These are phyloP conservation scores for Rhodotorula glutinis DNA, from an alignment of 1,284 basidiomycete species.

Conservation along the genomic window DNA sequence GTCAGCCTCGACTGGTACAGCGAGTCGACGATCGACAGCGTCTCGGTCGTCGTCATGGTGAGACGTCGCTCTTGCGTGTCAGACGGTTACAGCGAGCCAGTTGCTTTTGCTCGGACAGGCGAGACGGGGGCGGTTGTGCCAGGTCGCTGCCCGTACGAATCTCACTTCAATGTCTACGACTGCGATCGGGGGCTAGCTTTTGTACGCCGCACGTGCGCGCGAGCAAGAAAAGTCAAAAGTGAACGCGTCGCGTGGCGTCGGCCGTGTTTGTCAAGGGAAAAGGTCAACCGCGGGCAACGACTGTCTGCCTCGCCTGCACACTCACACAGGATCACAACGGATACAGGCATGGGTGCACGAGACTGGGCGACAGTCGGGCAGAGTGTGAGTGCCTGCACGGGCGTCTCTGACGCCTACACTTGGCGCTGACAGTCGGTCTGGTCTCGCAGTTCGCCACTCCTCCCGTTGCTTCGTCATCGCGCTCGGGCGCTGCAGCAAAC, in stretches of 20 bases:
- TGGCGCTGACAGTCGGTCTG: no score
- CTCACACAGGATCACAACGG: no score
- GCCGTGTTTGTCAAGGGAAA: not conserved
- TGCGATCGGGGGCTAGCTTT: not conserved
- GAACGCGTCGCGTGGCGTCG: not conserved
- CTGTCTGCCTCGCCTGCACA: no score
- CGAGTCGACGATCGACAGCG: slow-evolving; percentile 27
- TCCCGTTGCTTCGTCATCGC: not conserved
- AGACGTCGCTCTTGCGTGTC: no score
- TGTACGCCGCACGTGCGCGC: no score
- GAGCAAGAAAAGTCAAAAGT: not conserved
- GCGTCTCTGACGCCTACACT: no score
- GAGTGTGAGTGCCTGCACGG: not conserved
- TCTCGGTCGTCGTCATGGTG: not conserved
- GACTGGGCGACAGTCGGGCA: not conserved
- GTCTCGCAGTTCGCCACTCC: not conserved
- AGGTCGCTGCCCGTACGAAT: no score
- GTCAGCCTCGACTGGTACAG: slow-evolving; percentile 15
- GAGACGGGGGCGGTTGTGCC: no score
- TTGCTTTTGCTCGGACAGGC: not conserved
- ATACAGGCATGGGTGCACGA: not conserved
- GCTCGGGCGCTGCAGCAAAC: not conserved
- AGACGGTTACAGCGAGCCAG: not conserved
- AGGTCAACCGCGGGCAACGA: no score
- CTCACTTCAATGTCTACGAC: not conserved